A percentile compares a stretch with the other conserved stretches of the same genome.
phyloP scores from a whole-genome alignment of 805 yeast species.

The Phaffomyces antillensis region DNA sequence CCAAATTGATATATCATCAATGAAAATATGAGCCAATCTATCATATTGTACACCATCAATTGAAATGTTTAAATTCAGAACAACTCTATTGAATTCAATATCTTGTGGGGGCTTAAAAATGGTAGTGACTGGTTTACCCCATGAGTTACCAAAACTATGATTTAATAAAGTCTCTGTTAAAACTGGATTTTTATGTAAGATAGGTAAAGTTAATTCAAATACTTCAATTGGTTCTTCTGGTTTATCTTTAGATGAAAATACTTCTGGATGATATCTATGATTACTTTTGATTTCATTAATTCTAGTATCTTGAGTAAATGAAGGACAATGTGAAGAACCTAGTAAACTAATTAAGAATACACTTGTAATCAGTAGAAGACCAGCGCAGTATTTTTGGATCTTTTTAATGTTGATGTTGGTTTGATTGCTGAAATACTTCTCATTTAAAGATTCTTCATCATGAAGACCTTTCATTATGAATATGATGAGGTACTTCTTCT shows the following conservation, averaged over 20 bases:
- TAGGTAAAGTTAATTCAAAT: slow-evolving; percentile 20
- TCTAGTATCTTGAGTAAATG: too few relatives aligned
- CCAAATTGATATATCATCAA: slow-evolving; percentile 67
- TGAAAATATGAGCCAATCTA: slow-evolving; percentile 54
- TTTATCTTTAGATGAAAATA: background rate
- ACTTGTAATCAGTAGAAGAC: too few relatives aligned
- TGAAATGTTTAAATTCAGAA: slow-evolving; percentile 44
- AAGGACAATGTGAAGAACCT: too few relatives aligned
- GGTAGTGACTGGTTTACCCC: slow-evolving; percentile 48
- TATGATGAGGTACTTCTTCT: too few relatives aligned
- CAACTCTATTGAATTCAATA: slow-evolving; percentile 42
- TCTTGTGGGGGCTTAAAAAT: slow-evolving; percentile 40
- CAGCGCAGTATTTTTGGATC: too few relatives aligned
- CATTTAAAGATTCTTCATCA: too few relatives aligned
- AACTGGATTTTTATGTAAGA: slow-evolving; percentile 24
- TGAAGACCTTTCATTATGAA: too few relatives aligned
- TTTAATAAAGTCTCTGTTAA: slow-evolving; percentile 33
- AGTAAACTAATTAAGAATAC: too few relatives aligned
- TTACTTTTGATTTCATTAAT: too few relatives aligned
- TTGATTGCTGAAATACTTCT: too few relatives aligned
- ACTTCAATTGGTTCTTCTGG: slow-evolving; percentile 8
- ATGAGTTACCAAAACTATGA: slow-evolving; percentile 48
- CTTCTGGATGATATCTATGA: too few relatives aligned
- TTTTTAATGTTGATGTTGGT: too few relatives aligned
- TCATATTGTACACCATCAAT: slow-evolving; percentile 60